Percentiles rank a stretch among this genome's conserved stretches.
Conservation (phyloP, 208 protist species). For the Leishmania tarentolae region DNA sequence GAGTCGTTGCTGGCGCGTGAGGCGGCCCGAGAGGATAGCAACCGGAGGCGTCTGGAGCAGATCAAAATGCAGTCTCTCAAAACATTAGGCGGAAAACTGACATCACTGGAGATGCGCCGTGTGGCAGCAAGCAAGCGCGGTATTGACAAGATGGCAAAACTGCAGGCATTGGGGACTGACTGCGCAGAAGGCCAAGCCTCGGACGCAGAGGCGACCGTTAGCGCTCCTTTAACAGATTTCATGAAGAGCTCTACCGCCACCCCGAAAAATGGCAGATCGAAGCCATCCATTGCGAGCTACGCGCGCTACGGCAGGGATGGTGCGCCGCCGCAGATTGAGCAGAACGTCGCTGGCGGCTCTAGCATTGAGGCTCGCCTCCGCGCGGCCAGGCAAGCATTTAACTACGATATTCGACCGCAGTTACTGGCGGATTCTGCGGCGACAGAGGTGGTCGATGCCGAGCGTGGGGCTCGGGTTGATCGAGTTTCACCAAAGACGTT, state of each 20-base stretch:
- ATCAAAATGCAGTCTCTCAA: constrained; percentile 59
- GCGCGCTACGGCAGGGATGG: constrained; percentile 32
- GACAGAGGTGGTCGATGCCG: constrained; percentile 67
- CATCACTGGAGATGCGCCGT: constrained; percentile 42
- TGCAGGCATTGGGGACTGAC: constrained; percentile 13
- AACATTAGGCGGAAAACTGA: constrained; percentile 47
- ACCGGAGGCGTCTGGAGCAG: constrained; percentile 54
- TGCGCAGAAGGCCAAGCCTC: background rate
- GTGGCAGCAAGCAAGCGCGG: constrained; percentile 36
- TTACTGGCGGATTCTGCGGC: constrained; percentile 63
- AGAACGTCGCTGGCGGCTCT: background rate
- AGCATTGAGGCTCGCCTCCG: constrained; percentile 25
- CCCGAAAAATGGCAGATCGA: background rate
- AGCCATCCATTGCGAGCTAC: constrained; percentile 26
- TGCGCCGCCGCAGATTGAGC: constrained; percentile 19
- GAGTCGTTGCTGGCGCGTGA: constrained; percentile 68
- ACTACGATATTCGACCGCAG: constrained; percentile 88
- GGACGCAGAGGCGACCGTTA: constrained; percentile 4
- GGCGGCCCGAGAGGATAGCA: constrained; percentile 56
- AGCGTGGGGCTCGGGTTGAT: constrained; percentile 52
- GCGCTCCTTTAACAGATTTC: constrained; percentile 2
- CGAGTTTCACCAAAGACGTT: constrained; percentile 47
- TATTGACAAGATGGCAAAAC: constrained; percentile 21
- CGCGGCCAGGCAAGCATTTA: constrained; percentile 23
- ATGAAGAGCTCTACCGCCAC: background rate